Base-by-base conservation (phyloP, 805 yeast genomes). In the Lipomyces mesembrius region DNA sequence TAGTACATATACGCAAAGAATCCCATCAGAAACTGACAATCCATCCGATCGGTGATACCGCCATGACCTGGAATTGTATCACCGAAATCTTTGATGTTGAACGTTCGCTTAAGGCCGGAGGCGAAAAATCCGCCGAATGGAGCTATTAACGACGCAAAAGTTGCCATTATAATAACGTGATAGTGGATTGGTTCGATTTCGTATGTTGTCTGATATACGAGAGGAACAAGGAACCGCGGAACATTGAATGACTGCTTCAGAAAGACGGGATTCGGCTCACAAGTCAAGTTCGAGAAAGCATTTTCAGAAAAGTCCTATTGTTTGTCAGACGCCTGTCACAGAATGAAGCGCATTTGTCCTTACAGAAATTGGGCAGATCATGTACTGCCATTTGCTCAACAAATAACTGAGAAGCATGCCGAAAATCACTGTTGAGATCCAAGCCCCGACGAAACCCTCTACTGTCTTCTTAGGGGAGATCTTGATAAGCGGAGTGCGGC, bases 101-200 rank as follows among this genome's bases (percentile, higher is more conserved):
- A 93, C 17, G 98, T 92, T 79, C 99, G 87, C 82, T 95, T 95
- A 73, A 95, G 84, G 22, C 98, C 99, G 63, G 96, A 89, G 9
- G 98, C 98, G 75, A 95, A 95, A 78, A 95, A 95, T 1, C 99
- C 99, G 64, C 99, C 99, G 76, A 95, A 95, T 65, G 99, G 99
- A 3, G 99, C 99, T 77, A 95, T 89, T 71, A 95, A 83, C 0
- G 98, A 94, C 1, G 99, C 98, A 83, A 95, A 95, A 2, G 97
- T 89, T 14, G 97, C 96, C 66, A 94, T 81, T 52, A 88, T 84
- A 62, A 91, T 83, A 0, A 96, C 88, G 77, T 95, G 99, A 81
- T 93, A 85, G 78, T 94, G 92, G 61, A 95, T 87, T 60, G 99
- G 98, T 75, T 91, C 91, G 27, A 70, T 59, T 35, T 55, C 57